phyloP scores from a whole-genome alignment of 2,329 filamentous ascomycete species.

The Penicillium sp. region DNA sequence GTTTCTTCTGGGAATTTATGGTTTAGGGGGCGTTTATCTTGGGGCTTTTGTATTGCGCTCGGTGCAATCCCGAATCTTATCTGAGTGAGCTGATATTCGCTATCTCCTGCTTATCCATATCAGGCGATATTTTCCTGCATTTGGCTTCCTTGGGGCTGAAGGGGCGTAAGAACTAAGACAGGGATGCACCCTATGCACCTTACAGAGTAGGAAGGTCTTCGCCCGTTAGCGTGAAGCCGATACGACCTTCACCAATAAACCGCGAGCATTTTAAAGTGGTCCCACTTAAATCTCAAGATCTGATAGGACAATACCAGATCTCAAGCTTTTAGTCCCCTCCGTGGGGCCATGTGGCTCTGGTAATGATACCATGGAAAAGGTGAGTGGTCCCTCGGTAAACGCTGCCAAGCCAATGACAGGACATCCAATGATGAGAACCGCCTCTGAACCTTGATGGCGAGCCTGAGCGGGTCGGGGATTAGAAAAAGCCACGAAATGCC shows the following conservation, averaged over 20 bases:
- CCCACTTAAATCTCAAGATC: not conserved
- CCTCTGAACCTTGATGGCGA: not conserved
- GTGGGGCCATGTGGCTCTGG: not conserved
- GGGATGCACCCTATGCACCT: not conserved
- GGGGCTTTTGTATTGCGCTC: not conserved
- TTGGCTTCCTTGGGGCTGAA: not conserved
- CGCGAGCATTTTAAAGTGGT: not conserved
- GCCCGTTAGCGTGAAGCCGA: not conserved
- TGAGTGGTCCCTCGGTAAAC: not conserved
- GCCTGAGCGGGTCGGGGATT: not conserved
- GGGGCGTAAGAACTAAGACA: not conserved
- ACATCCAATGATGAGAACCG: not conserved
- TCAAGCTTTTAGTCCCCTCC: constrained; percentile 9
- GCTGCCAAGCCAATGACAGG: not conserved
- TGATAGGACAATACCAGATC: not conserved
- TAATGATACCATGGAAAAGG: not conserved
- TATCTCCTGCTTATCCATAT: not conserved
- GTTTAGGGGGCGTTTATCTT: not conserved
- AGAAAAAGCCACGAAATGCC: not conserved
- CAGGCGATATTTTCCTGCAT: not conserved
- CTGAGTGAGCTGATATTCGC: not conserved
- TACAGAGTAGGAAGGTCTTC: constrained; percentile 3
- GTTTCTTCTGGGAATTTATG: not conserved
- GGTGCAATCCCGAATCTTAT: not conserved
- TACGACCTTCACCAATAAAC: not conserved